phyloP scores from a whole-genome alignment of 139 green algal genomes.

The Micractinium conductrix region DNA sequence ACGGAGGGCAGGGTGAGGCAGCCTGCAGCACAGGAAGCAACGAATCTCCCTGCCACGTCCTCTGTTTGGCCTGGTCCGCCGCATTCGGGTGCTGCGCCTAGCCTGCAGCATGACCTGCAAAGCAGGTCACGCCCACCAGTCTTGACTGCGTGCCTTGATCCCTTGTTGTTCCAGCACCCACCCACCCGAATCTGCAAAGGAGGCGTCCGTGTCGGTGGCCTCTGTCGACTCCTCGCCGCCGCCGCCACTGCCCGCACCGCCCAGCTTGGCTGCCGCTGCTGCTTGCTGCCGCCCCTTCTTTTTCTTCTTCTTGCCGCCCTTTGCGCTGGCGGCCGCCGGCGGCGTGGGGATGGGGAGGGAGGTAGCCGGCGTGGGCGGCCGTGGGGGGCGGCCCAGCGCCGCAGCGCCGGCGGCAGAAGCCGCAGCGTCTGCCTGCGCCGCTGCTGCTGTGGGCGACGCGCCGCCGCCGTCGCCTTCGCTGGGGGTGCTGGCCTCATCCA shows the following conservation, averaged over 20 bases:
- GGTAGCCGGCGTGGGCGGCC: slow-evolving; percentile 6
- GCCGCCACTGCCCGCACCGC: background rate
- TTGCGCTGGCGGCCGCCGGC: background rate
- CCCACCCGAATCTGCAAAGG: slow-evolving; percentile 29
- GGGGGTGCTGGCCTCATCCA: background rate
- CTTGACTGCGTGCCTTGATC: too few relatives aligned
- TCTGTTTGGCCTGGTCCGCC: too few relatives aligned
- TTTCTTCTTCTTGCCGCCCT: slow-evolving; percentile 37
- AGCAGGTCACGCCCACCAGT: too few relatives aligned
- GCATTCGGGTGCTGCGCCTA: too few relatives aligned
- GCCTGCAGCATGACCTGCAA: too few relatives aligned
- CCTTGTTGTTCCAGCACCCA: too few relatives aligned
- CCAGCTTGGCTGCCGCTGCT: background rate
- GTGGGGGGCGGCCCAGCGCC: slow-evolving; percentile 1
- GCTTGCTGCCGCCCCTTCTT: slow-evolving; percentile 24
- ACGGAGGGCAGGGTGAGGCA: too few relatives aligned
- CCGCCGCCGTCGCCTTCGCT: background rate
- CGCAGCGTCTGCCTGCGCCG: too few relatives aligned
- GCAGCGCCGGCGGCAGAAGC: background rate
- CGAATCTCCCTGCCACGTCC: too few relatives aligned
- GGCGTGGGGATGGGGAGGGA: background rate
- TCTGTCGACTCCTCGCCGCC: background rate
- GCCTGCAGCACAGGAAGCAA: too few relatives aligned
- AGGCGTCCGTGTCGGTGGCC: slow-evolving; percentile 31
- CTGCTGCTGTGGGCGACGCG: too few relatives aligned